Percentiles rank a stretch among this genome's conserved stretches.
Conservation (phyloP, 202 grass and related monocot species). For the Carex arenaria region DNA sequence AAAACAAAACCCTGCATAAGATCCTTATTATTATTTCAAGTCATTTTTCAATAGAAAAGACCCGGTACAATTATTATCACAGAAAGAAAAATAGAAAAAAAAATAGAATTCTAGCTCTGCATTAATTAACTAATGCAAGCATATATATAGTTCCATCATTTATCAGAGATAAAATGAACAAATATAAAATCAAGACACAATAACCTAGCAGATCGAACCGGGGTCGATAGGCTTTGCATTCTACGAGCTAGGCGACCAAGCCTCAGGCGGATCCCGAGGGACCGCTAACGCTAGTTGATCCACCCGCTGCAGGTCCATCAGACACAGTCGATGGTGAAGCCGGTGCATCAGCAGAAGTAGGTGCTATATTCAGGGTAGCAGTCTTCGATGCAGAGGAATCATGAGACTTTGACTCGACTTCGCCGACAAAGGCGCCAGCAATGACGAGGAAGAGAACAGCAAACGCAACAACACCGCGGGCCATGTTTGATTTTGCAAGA, state of each 20-base stretch:
- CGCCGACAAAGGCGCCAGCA: background rate
- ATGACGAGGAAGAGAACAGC: background rate
- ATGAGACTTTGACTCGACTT: background rate
- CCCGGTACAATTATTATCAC: too few relatives aligned
- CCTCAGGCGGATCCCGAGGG: background rate
- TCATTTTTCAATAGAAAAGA: too few relatives aligned
- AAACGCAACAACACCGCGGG: background rate
- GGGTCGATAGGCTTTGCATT: background rate
- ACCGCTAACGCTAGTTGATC: background rate
- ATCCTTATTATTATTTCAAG: too few relatives aligned
- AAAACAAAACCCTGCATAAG: too few relatives aligned
- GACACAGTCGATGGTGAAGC: background rate
- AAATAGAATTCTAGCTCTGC: too few relatives aligned
- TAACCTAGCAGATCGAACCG: background rate
- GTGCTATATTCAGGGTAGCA: background rate
- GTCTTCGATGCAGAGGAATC: background rate
- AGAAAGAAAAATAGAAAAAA: too few relatives aligned
- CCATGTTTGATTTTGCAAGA: background rate
- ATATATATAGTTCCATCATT: too few relatives aligned
- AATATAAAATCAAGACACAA: background rate
- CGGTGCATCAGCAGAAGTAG: background rate
- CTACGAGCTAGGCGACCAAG: background rate
- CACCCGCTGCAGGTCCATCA: background rate
- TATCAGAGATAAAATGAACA: too few relatives aligned
- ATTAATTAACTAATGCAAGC: too few relatives aligned